Percentiles rank a stretch among this genome's conserved stretches.
Conservation (phyloP, 805 yeast species). For the Myxozyma lipomycoides region DNA sequence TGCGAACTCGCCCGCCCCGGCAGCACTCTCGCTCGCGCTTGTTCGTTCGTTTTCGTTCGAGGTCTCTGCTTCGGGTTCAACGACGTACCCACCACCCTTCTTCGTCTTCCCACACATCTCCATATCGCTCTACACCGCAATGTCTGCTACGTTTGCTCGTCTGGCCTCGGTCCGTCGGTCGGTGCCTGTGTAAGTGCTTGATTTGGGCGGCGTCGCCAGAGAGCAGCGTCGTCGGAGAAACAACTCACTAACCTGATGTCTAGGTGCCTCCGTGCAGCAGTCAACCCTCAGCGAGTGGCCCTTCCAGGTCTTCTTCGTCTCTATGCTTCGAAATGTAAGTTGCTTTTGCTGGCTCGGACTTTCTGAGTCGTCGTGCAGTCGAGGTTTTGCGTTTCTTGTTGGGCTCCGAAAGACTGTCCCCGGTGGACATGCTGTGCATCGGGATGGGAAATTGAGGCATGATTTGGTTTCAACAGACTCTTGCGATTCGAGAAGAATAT, state of each 20-base stretch:
- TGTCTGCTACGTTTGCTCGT: slow-evolving; percentile 25
- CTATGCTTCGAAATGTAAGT: slow-evolving; percentile 40
- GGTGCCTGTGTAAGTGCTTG: slow-evolving; percentile 11
- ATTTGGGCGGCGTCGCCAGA: not conserved
- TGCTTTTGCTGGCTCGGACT: not conserved
- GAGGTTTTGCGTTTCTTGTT: no score
- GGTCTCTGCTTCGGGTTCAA: no score
- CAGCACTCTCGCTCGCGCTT: no score
- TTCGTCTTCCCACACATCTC: not conserved
- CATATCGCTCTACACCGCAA: not conserved
- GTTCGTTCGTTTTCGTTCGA: not conserved
- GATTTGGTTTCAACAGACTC: no score
- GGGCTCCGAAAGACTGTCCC: no score
- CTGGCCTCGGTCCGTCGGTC: slow-evolving; percentile 25
- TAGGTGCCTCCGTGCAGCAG: slow-evolving; percentile 11
- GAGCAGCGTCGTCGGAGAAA: no score
- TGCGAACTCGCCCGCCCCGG: no score
- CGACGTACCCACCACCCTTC: no score
- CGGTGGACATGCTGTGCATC: no score
- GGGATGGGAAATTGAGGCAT: no score
- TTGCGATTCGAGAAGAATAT: no score
- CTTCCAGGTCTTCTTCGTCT: slow-evolving; percentile 34
- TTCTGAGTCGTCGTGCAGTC: no score
- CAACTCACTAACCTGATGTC: not conserved
- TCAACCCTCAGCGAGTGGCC: slow-evolving; percentile 27